Conservation (phyloP, 352 stramenopile genomes). For the Phytophthora pisi region DNA sequence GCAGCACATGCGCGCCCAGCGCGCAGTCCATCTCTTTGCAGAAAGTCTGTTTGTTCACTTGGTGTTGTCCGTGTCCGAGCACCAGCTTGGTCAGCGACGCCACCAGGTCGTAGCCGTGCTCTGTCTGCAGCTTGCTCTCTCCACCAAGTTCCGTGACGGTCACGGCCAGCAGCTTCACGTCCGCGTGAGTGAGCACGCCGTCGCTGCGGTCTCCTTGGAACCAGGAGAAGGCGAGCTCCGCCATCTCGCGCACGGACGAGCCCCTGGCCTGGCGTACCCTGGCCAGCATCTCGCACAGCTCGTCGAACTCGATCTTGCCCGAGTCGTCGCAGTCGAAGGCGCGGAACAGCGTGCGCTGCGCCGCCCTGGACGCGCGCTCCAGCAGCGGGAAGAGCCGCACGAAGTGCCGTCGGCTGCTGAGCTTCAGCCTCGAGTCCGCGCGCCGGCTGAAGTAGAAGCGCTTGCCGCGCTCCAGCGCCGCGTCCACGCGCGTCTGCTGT, state of each 20-base stretch:
- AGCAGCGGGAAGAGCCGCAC: slow-evolving; percentile 65
- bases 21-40: slow-evolving; percentile 30
- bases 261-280: slow-evolving; percentile 34
- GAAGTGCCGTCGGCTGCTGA: slow-evolving; percentile 52
- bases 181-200: slow-evolving; percentile 32
- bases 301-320: slow-evolving; percentile 59
- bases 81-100: slow-evolving; percentile 35
- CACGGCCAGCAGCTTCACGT: slow-evolving; percentile 46
- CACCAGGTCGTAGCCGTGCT: slow-evolving; percentile 30
- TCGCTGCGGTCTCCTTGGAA: slow-evolving; percentile 45
- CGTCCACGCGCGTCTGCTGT: slow-evolving; percentile 38
- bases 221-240: slow-evolving; percentile 66
- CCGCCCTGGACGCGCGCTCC: slow-evolving; percentile 30
- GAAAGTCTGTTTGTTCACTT: slow-evolving; percentile 27
- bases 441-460: slow-evolving; percentile 51
- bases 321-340: slow-evolving; percentile 57
- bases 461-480: slow-evolving; percentile 33
- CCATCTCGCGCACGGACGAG: slow-evolving; percentile 38
- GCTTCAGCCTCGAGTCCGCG: slow-evolving; percentile 49
- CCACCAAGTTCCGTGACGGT: slow-evolving; percentile 31
- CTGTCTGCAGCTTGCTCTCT: slow-evolving; percentile 22
- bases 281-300: slow-evolving; percentile 68
- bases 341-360: slow-evolving; percentile 45
- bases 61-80: slow-evolving; percentile 16
- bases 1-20: slow-evolving; percentile 43